Percentiles rank a stretch among this genome's conserved stretches.
These are phyloP conservation scores for Brettanomyces naardenensis DNA, from an alignment of 805 yeast genomes.

Conservation along the genomic window DNA sequence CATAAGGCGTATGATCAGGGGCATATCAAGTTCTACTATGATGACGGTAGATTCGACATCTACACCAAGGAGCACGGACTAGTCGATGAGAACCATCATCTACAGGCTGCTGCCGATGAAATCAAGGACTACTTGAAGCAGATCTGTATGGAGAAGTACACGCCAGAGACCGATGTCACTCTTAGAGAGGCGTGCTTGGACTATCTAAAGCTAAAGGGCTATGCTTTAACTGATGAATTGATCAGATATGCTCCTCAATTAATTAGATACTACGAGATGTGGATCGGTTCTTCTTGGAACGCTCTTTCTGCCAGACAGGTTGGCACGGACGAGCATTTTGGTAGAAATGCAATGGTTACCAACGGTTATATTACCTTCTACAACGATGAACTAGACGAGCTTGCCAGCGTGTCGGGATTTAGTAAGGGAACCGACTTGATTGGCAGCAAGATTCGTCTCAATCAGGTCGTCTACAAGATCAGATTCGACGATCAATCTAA, in stretches of 20 bases:
- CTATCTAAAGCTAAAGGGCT: conserved; percentile 39
- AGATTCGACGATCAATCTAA: conserved; percentile 13
- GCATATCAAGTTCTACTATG: conserved; percentile 24
- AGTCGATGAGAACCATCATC: conserved; percentile 45
- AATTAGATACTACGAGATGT: conserved; percentile 52
- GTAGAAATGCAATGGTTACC: conserved; percentile 62
- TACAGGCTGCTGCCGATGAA: conserved; percentile 26
- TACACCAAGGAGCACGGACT: conserved; percentile 17
- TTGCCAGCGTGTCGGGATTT: conserved; percentile 10
- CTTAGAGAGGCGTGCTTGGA: conserved; percentile 40
- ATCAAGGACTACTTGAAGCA: conserved; percentile 17
- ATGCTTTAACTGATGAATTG: conserved; percentile 43
- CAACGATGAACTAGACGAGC: conserved; percentile 23
- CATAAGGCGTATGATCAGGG: conserved; percentile 31
- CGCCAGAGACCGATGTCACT: conserved; percentile 42
- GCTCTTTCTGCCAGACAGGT: conserved; percentile 50
- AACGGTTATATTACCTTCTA: conserved; percentile 44
- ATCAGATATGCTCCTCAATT: conserved; percentile 40
- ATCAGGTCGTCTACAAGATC: conserved; percentile 20
- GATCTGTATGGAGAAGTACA: conserved; percentile 9
- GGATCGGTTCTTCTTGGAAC: conserved; percentile 73
- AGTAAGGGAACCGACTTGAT: conserved; percentile 1
- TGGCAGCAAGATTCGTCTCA: conserved; percentile 10
- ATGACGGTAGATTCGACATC: conserved; percentile 20
- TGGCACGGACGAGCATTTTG: conserved; percentile 42